Percentiles rank a stretch among this genome's conserved stretches.
These are phyloP conservation scores for Cornus kousa DNA, from an alignment of 148 eudicot genomes.

Conservation along the genomic window DNA sequence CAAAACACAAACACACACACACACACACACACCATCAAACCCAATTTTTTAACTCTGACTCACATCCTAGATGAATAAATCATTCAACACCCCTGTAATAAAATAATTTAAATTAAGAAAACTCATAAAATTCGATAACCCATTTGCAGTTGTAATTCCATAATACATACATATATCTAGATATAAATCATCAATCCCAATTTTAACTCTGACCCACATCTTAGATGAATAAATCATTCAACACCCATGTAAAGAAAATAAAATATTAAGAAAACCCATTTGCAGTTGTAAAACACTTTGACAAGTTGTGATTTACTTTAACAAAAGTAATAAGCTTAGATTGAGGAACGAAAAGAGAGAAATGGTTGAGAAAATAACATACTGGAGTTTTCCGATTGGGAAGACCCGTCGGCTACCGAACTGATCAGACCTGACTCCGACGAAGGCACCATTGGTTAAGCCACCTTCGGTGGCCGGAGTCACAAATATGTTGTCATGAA, in stretches of 20 bases:
- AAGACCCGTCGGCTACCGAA: slow-evolving; percentile 66
- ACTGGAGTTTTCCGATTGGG: slow-evolving; percentile 77
- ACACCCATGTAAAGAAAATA: not conserved
- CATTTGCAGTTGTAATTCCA: no score
- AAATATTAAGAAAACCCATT: no score
- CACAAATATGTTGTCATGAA: slow-evolving; percentile 44
- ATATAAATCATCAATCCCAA: not conserved
- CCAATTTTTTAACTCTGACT: no score
- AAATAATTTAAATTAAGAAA: not conserved
- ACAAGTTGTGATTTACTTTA: no score
- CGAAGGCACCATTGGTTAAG: slow-evolving; percentile 48
- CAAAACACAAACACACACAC: not conserved
- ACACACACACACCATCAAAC: not conserved
- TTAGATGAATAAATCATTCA: not conserved
- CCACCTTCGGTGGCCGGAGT: slow-evolving; percentile 50
- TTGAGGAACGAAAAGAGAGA: no score
- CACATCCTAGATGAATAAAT: not conserved
- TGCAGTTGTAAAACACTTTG: no score
- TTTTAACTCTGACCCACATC: no score
- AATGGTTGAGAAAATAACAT: not conserved
- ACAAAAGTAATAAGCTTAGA: no score
- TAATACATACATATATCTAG: no score
- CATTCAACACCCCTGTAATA: not conserved
- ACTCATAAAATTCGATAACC: no score
- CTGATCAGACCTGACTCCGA: slow-evolving; percentile 69